Conservation (phyloP, 2,329 filamentous ascomycete species). For the Colletotrichum noveboracense region DNA sequence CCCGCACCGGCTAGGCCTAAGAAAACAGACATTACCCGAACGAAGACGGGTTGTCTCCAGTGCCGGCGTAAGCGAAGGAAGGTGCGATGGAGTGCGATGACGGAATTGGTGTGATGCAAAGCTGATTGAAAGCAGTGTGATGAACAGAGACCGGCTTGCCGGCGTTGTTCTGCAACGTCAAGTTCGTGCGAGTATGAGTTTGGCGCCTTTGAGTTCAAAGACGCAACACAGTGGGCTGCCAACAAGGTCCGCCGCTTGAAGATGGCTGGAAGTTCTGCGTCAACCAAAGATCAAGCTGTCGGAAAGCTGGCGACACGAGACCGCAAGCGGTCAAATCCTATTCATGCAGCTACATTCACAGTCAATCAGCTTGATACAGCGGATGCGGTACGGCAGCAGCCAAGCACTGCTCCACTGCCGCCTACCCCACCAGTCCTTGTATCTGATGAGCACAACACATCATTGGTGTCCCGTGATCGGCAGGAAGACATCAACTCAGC, state of each 20-base stretch:
- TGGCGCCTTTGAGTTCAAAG: background rate
- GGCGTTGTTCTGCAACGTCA: background rate
- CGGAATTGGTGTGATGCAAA: background rate
- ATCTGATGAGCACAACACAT: background rate
- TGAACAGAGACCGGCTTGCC: background rate
- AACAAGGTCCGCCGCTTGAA: background rate
- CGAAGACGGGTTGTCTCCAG: background rate
- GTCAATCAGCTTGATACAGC: background rate
- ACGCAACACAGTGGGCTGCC: background rate
- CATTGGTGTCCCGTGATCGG: background rate
- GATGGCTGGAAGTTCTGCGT: background rate
- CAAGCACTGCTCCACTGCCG: background rate
- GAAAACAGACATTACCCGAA: background rate
- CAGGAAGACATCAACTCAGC: background rate
- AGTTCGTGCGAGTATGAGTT: background rate
- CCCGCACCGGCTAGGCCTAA: background rate
- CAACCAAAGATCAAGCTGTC: background rate
- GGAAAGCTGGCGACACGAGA: background rate
- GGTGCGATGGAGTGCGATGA: background rate
- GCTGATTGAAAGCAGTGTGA: background rate
- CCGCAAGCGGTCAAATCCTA: background rate
- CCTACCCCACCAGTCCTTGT: background rate
- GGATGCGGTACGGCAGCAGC: background rate
- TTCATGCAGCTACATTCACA: background rate
- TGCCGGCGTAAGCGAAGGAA: background rate